Conservation (phyloP, 2,329 filamentous ascomycete species). For the Penicillium sp. region DNA sequence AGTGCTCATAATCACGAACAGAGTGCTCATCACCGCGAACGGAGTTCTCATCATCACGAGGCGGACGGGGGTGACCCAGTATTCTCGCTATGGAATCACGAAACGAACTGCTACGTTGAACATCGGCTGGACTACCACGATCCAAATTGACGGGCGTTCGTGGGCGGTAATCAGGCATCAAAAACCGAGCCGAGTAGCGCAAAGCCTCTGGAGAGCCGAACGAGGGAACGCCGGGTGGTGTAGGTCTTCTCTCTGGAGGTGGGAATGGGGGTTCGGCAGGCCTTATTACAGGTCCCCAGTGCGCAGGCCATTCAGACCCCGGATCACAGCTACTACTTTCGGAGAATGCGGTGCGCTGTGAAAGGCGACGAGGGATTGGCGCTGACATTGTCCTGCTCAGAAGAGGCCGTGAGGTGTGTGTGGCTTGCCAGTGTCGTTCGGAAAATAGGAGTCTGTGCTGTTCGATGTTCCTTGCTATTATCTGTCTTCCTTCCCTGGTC, state of each 20-base stretch:
- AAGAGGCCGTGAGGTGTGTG: background rate
- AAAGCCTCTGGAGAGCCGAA: conserved; percentile 43
- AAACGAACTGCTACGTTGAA: conserved; percentile 20
- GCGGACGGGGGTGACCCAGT: conserved; percentile 25
- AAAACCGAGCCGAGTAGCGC: conserved; percentile 29
- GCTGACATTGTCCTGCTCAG: background rate
- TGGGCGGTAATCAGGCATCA: conserved; percentile 10
- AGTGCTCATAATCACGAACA: conserved; percentile 18
- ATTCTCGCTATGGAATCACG: conserved; percentile 30
- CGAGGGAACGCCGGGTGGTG: conserved; percentile 45
- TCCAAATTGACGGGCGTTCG: conserved; percentile 1
- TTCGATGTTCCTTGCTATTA: conserved; percentile 13
- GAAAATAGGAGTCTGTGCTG: conserved; percentile 21
- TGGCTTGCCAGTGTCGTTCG: conserved; percentile 7
- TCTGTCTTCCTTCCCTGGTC: background rate
- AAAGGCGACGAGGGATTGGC: background rate
- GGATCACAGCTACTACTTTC: conserved; percentile 12
- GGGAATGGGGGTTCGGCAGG: conserved; percentile 35
- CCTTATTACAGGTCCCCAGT: conserved; percentile 27
- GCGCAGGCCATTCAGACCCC: conserved; percentile 23
- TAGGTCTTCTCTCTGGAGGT: conserved; percentile 39
- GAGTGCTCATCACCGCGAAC: conserved; percentile 11
- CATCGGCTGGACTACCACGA: background rate
- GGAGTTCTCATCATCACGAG: conserved; percentile 15
- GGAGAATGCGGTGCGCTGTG: conserved; percentile 25